Evolutionary conservation across 345 rosid species (phyloP).

Genomic region (Melaleuca alternifolia): DNA sequence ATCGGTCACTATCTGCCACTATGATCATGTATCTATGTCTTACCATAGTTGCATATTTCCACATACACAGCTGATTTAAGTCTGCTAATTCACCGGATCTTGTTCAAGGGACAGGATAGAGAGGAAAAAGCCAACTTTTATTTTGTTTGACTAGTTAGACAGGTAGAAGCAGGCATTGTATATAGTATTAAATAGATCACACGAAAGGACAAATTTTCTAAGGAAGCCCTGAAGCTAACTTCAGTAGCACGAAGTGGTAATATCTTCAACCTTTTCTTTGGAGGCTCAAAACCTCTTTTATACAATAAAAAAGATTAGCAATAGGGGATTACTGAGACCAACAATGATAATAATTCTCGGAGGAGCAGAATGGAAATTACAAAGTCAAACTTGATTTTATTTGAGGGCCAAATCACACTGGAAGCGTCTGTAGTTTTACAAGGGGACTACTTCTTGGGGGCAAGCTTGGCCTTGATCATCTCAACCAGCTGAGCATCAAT

Average conservation of each 20-base stretch:
- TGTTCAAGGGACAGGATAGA: neutral
- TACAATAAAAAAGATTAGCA: neutral
- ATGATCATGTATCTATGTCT: neutral
- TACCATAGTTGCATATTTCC: neutral
- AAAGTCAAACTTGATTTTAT: neutral
- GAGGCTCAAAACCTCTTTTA: neutral
- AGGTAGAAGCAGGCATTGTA: neutral
- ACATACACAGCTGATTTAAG: neutral
- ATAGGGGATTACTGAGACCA: neutral
- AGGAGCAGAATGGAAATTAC: neutral
- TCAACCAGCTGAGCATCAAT: constrained; percentile 13
- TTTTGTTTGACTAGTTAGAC: neutral
- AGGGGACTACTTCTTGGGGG: constrained; percentile 14
- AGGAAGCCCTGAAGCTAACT: neutral
- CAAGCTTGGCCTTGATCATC: constrained; percentile 32
- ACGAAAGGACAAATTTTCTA: neutral
- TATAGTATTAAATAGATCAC: neutral
- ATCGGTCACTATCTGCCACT: neutral
- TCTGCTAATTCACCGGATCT: neutral
- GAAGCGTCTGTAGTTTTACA: neutral
- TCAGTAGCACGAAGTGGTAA: neutral
- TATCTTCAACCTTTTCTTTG: neutral
- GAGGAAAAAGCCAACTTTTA: neutral
- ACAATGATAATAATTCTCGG: neutral
- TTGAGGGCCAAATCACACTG: neutral